Percentiles rank a stretch among this genome's conserved stretches.
Conservation (phyloP, 495 filamentous ascomycete species). For the Tuber brumale region DNA sequence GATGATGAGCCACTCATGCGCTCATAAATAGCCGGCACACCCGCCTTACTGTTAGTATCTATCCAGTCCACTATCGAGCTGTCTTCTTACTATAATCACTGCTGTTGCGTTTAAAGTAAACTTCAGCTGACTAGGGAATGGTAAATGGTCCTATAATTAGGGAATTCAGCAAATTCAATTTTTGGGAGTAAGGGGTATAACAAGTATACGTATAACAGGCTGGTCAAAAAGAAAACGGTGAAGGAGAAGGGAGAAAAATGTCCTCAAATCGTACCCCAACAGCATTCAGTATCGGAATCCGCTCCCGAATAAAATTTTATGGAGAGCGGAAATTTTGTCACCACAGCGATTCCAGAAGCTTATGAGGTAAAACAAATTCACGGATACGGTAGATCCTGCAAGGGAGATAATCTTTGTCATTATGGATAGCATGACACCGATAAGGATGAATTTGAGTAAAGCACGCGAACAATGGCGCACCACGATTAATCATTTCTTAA, state of each 20-base stretch:
- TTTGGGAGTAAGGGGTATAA: not conserved
- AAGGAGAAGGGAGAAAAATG: not conserved
- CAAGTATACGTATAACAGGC: not conserved
- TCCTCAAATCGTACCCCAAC: no score
- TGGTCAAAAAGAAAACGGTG: not conserved
- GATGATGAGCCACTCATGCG: not conserved
- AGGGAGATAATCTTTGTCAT: not conserved
- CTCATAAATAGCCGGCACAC: not conserved
- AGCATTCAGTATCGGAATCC: not conserved
- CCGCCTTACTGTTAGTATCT: not conserved
- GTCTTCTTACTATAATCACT: not conserved
- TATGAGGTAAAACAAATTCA: not conserved
- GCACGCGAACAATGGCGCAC: not conserved
- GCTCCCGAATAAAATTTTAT: not conserved
- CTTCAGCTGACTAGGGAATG: not conserved
- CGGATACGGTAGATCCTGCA: not conserved
- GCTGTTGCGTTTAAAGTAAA: not conserved
- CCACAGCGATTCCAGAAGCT: not conserved
- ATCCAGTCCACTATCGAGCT: not conserved
- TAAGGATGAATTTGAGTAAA: not conserved
- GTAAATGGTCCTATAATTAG: not conserved
- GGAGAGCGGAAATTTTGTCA: not conserved
- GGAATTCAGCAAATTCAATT: not conserved
- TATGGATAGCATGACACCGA: not conserved
- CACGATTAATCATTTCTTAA: not conserved